phyloP scores from a whole-genome alignment of 2,329 filamentous ascomycete species.

The Curvularia sp. region DNA sequence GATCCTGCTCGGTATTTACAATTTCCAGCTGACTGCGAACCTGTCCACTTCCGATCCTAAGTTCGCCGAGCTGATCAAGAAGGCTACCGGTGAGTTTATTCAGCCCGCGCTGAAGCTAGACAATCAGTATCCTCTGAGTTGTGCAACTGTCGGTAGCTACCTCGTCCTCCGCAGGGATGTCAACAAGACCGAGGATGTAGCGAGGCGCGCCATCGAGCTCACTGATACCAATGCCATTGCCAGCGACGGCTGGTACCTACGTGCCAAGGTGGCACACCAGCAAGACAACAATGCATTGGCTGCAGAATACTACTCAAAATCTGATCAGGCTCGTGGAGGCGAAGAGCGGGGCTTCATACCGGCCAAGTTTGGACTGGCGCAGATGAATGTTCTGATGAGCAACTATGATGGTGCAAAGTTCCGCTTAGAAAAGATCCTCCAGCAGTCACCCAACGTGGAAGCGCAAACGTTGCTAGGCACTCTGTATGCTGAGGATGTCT shows the following conservation, averaged over 20 bases:
- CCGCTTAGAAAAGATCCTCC: conserved; percentile 90
- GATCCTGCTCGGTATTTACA: conserved; percentile 87
- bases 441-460: conserved; percentile 81
- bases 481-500: conserved; percentile 93
- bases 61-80: conserved; percentile 86
- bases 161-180: conserved; percentile 85
- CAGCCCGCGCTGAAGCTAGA: conserved; percentile 94
- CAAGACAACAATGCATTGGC: conserved; percentile 77
- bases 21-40: conserved; percentile 84
- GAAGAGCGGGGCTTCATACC: conserved; percentile 90
- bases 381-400: conserved; percentile 82
- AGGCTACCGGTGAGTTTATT: conserved; percentile 92
- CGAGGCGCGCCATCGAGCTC: conserved; percentile 91
- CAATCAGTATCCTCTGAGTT: conserved; percentile 88
- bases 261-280: conserved; percentile 90
- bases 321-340: conserved; percentile 90
- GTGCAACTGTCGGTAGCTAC: conserved; percentile 87
- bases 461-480: conserved; percentile 92
- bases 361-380: conserved; percentile 92
- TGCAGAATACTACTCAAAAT: conserved; percentile 84
- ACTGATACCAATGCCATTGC: conserved; percentile 97
- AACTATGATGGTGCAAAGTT: conserved; percentile 93
- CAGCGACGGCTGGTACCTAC: conserved; percentile 95
- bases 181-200: conserved; percentile 81
- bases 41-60: conserved; percentile 83